A percentile compares a stretch with the other conserved stretches of the same genome.
Conservation (phyloP, 768 basidiomycete genomes). For the Rhodotorula graminis region DNA sequence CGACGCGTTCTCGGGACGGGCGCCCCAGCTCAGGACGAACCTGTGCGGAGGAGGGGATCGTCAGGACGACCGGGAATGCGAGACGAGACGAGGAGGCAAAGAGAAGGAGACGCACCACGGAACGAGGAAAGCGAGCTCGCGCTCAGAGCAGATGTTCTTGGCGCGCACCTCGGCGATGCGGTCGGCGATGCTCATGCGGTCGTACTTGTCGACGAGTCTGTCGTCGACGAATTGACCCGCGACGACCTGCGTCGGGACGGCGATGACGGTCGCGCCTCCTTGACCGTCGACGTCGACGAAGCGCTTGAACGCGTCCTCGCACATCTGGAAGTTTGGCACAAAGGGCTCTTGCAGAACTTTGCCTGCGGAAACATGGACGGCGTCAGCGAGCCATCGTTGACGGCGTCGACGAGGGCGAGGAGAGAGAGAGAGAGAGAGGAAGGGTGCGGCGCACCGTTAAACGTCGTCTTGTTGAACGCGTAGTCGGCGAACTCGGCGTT, state of each 20-base stretch:
- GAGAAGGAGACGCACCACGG: neutral
- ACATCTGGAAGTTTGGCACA: neutral
- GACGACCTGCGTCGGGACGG: conserved; percentile 6
- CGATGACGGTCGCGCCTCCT: neutral
- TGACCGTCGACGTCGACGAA: conserved; percentile 5
- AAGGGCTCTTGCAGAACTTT: conserved; percentile 1
- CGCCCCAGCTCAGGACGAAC: conserved; percentile 9
- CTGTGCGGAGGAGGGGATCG: neutral
- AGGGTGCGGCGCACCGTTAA: neutral
- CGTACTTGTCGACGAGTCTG: conserved; percentile 4
- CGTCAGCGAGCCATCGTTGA: neutral
- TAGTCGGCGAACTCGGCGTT: conserved; percentile 11
- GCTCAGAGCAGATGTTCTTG: conserved; percentile 7
- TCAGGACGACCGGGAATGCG: no score
- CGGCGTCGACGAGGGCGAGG: no score
- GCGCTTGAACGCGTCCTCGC: conserved; percentile 7
- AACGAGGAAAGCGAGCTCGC: conserved; percentile 4
- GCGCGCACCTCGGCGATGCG: conserved; percentile 10
- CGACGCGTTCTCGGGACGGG: neutral
- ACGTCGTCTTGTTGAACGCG: neutral
- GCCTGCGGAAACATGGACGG: neutral
- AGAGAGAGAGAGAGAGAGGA: neutral
- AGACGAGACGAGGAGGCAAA: no score
- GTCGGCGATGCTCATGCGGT: conserved; percentile 6
- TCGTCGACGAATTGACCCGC: conserved; percentile 2